Evolutionary conservation across 768 basidiomycete species (phyloP), one percentile per base, ranked within the genome.

Genomic region (Dentipellis fragilis): DNA sequence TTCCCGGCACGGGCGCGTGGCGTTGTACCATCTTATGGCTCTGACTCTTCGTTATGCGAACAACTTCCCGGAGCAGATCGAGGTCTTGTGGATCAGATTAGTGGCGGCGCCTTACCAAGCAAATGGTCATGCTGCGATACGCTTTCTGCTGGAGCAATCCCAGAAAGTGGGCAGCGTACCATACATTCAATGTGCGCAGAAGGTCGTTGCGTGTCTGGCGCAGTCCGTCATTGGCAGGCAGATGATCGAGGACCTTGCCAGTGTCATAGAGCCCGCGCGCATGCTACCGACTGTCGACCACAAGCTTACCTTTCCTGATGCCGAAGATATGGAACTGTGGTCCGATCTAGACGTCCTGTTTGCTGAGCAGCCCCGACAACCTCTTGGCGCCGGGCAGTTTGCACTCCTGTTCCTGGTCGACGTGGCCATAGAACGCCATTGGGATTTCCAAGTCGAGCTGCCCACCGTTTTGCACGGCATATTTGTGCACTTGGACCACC

Each of bases 91-190:
- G 88, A 75, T 78, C 7, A 81, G 83, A 54, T 72, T 95, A 12
- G 87, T 91, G 4, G 87, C 87, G 22, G 72, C 80, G 3, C 83
- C 85, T 22, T 75, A 83, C 61, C 77, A 83, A 54, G 75, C 79
- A 21, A 92, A 93, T 58, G 87, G 88, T 1, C 86, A 84, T 54
- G 88, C 89, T 3, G 75, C 91, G 14, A 75, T 89, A 50, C 79
- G 85, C 34, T 97, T 92, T 68, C 73, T 97, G 2, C 73, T 95
- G 37, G 90, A 93, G 61, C 91, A 95, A 63, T 88, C 90, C 1
- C 83, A 87, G 59, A 88, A 87, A 67, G 84, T 93, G 45, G 85
- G 87, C 39, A 92, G 82, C 59, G 76, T 79, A 4, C 78, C 82
- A 14, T 94, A 90, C 68, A 79, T 95, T 57, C 75, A 74, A 46